Percentiles rank a stretch among this genome's conserved stretches.
Conservation (phyloP, 2,329 filamentous ascomycete species). For the Cladosporium sp. region DNA sequence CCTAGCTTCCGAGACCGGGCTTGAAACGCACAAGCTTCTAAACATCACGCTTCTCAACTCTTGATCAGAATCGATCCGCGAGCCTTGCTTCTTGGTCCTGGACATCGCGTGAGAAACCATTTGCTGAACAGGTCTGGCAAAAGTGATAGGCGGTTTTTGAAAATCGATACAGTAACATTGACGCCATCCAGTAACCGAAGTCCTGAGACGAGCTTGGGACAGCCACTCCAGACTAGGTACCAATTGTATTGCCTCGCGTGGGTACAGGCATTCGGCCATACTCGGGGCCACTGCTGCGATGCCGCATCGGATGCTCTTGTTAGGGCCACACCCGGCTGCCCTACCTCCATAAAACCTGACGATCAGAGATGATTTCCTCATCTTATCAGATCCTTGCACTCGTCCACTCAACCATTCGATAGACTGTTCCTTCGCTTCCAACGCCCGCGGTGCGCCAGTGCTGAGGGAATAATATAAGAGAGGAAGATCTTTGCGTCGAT, state of each 20-base stretch:
- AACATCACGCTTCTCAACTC: neutral
- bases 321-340: neutral
- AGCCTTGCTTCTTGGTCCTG: neutral
- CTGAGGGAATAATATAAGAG: neutral
- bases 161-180: too few species aligned
- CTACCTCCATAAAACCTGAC: constrained; percentile 1
- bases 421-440: constrained; percentile 1
- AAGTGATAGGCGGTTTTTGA: neutral
- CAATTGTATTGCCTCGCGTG: neutral
- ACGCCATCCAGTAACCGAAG: neutral
- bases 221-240: neutral
- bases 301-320: neutral
- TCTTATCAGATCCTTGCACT: constrained; percentile 15
- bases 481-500: neutral
- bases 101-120: neutral
- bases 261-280: neutral
- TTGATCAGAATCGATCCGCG: neutral
- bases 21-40: constrained; percentile 3
- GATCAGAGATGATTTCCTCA: neutral
- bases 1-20: neutral
- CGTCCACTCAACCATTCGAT: neutral
- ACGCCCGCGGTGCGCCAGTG: neutral
- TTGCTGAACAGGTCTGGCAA: neutral
- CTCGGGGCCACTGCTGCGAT: neutral
- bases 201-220: neutral